Base-by-base conservation (phyloP, 2,329 filamentous ascomycete species). In the Pseudophaeomoniella oleicola region DNA sequence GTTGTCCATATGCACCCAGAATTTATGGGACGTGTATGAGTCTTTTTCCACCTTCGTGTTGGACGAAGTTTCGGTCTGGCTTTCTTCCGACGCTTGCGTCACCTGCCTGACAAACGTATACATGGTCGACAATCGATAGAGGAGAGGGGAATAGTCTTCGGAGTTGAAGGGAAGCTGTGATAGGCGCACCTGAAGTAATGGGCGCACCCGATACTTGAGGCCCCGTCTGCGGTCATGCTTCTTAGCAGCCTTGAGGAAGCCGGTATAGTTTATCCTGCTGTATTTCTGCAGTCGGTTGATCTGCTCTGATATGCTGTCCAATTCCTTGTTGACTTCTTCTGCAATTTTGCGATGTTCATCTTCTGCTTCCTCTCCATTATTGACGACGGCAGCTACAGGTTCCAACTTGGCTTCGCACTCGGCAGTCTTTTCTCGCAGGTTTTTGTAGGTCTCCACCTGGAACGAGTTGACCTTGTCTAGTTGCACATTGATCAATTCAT, bases 161-260 rank as follows among this genome's bases (percentile, higher is more conserved):
- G 84, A 88, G 62, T 96, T 94, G 69, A 98, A 93, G 10, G 88
- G 86, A 42, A 87, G 70, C 45, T 85, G 76, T n/a, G 83, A 76
- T 50, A 98, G 63, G 50, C 83, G 81, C 50, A 94, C 80, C 62
- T 94, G 83, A 60, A 96, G 78, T 65, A 96, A 78, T 17, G 90
- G 87, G 16, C 85, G 77, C 47, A 96, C 81, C 56, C 80, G 84
- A 66, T 96, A 96, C 37, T 77, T 72, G 46, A 77, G 71, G 38
- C 87, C 87, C 46, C 88, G 74, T 63, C 88, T 92, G 46, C 90
- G 82, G 60, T 98, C 90, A 61, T 98, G 90, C 64, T 98, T 98
- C 75, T 98, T 98, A 39, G 86, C 86, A 34, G 93, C 93, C 69
- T 98, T 98, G 54, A 94, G 72, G 60, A 96, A 94, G 34, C 86